phyloP scores from a whole-genome alignment of 1,284 basidiomycete species.

The Vanrija pseudolonga region DNA sequence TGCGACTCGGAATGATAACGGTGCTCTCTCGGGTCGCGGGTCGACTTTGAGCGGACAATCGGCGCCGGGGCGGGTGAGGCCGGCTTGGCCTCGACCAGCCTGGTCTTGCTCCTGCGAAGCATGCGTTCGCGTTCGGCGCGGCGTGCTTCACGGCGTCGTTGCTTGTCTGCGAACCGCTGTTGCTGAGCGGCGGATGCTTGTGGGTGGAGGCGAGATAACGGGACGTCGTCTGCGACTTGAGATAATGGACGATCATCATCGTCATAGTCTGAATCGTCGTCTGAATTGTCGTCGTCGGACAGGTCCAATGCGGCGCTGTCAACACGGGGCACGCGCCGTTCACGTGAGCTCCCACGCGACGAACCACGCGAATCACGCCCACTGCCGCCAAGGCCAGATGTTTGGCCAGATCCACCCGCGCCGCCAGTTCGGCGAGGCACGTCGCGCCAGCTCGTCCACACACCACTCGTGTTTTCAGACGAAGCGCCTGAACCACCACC shows the following conservation, averaged over 20 bases:
- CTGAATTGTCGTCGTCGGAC: constrained; percentile 3
- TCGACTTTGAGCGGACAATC: background rate
- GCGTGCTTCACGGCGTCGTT: constrained; percentile 12
- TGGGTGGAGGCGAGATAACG: constrained; percentile 39
- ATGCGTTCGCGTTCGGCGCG: constrained; percentile 11
- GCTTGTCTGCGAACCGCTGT: constrained; percentile 2
- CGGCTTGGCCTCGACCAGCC: constrained; percentile 3
- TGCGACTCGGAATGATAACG: background rate
- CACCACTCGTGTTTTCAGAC: background rate
- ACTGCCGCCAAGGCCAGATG: background rate
- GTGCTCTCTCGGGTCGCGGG: background rate
- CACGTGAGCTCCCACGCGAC: constrained; percentile 6
- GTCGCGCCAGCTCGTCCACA: constrained; percentile 8
- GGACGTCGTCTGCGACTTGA: constrained; percentile 30
- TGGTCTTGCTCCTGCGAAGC: constrained; percentile 8
- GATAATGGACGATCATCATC: no score
- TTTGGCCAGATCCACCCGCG: background rate
- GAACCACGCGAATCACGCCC: constrained; percentile 2
- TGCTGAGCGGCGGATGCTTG: constrained; percentile 31
- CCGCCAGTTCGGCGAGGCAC: background rate
- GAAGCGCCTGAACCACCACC: no score
- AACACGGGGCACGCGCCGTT: background rate
- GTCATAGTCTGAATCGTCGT: background rate
- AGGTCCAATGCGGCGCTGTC: no score
- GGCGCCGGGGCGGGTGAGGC: background rate